Percentiles rank a stretch among this genome's conserved stretches.
Evolutionary conservation across 164 flowering plant genomes (phyloP).

Genomic region (Sedum album): DNA sequence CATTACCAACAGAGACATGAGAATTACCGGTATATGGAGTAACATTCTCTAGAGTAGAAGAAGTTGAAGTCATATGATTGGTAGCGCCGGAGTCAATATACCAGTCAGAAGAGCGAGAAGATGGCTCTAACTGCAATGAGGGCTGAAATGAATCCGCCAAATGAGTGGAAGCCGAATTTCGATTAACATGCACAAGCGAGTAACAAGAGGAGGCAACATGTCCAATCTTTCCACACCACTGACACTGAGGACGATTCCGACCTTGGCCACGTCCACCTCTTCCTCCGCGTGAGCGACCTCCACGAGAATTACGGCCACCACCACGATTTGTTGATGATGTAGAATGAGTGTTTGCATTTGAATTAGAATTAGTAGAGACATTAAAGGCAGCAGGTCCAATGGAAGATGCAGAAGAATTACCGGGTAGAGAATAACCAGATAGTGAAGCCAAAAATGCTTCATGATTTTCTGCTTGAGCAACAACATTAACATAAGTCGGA

Average conservation of each 20-base stretch:
- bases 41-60: neutral
- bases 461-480: neutral
- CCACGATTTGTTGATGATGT: neutral
- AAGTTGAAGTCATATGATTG: neutral
- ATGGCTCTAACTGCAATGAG: too few species aligned
- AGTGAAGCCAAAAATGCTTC: neutral
- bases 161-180: too few species aligned
- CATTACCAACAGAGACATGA: neutral
- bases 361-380: neutral
- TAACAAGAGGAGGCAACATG: neutral
- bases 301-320: too few species aligned
- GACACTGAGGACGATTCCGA: neutral
- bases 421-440: neutral
- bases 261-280: neutral
- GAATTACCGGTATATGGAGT: neutral
- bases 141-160: too few species aligned
- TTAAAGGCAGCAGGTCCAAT: neutral
- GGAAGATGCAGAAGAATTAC: neutral
- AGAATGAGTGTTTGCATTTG: neutral
- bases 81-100: too few species aligned
- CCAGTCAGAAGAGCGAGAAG: too few species aligned
- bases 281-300: neutral
- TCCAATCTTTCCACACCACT: neutral
- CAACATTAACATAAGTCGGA: neutral
- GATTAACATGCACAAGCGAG: too few species aligned